Evolutionary conservation across 2,329 filamentous ascomycete genomes (phyloP).

Genomic region (Didymosphaeria variabile): DNA sequence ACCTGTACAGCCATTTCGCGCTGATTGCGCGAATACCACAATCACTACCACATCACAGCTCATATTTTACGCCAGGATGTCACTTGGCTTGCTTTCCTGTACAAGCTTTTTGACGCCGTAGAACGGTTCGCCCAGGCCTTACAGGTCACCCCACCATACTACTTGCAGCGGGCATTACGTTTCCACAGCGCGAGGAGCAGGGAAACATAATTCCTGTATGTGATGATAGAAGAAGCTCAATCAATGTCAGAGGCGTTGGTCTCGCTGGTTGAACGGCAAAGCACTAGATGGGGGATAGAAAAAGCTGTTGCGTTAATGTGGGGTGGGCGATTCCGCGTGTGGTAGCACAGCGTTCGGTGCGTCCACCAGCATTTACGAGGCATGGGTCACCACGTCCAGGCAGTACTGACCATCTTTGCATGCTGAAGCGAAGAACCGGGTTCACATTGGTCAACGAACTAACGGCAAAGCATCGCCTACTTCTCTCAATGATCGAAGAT

Average conservation of each 20-base stretch:
- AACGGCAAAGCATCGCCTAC: not conserved
- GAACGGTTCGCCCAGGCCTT: conserved; percentile 16
- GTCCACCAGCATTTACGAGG: conserved; percentile 58
- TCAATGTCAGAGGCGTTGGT: conserved; percentile 61
- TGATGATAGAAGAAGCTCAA: conserved; percentile 60
- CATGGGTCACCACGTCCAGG: not conserved
- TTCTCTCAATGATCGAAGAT: not conserved
- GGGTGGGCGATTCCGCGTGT: conserved; percentile 58
- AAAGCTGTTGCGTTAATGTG: conserved; percentile 63
- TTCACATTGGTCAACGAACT: not conserved
- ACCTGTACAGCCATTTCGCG: conserved; percentile 18
- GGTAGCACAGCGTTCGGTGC: conserved; percentile 65
- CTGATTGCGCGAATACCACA: conserved; percentile 24
- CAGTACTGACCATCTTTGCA: not conserved
- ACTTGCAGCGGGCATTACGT: conserved; percentile 38
- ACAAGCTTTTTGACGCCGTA: conserved; percentile 12
- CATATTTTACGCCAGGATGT: conserved; percentile 11
- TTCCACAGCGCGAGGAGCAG: conserved; percentile 55
- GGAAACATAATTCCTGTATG: conserved; percentile 61
- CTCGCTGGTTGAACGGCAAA: conserved; percentile 60
- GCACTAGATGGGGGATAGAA: conserved; percentile 52
- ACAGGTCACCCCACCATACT: conserved; percentile 11
- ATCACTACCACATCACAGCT: conserved; percentile 14
- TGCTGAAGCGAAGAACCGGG: not conserved
- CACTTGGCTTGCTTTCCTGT: conserved; percentile 18